Base-by-base conservation (phyloP, 805 yeast genomes). In the Ogataea nitratoaversa region DNA sequence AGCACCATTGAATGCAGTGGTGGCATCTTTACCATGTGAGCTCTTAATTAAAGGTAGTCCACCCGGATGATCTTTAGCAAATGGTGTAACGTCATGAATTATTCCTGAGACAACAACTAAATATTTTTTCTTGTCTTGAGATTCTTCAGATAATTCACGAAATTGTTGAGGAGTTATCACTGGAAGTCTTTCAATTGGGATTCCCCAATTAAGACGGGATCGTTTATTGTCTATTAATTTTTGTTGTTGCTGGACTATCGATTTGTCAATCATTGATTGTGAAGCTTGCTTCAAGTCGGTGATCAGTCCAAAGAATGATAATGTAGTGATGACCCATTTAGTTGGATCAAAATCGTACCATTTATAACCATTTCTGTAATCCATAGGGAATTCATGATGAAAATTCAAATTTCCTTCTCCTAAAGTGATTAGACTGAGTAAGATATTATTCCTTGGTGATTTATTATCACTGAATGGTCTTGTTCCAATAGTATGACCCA, bases 341-440 rank as follows among this genome's bases (percentile, higher is more conserved):
- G 95, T 83, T 9, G 97, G 96, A 62, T 90, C 98, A 62, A 78
- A 83, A 34, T 83, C 82, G 62, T 79, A 80, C 75, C 81, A 72
- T 46, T 78, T 75, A 41, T 76, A 66, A 5, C 89, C 86, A 49
- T 80, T 80, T 46, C 96, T 72, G 65, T 83, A 89, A 63, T 90
- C 97, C 48, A 84, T 80, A 5, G 96, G 95, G 63, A 90, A 90
- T 65, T 88, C 96, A 66, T 91, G 96, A 66, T 90, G 98, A 67
- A 84, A 91, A 65, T 89, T 90, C 62, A 88, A 95, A 63, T 79
- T 79, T 5, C 95, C 91, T 65, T 90, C 96, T 11, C 98, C 98
- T 56, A 84, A 79, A 0, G 96, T 83, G 13, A 86, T 68, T 13
- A 78, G 56, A 18, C 80, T 79, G 19, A 80, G 73, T 35, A 77